A percentile compares a stretch with the other conserved stretches of the same genome.
phyloP scores from a whole-genome alignment of 106 monocot genomes.

The Platanthera zijinensis region DNA sequence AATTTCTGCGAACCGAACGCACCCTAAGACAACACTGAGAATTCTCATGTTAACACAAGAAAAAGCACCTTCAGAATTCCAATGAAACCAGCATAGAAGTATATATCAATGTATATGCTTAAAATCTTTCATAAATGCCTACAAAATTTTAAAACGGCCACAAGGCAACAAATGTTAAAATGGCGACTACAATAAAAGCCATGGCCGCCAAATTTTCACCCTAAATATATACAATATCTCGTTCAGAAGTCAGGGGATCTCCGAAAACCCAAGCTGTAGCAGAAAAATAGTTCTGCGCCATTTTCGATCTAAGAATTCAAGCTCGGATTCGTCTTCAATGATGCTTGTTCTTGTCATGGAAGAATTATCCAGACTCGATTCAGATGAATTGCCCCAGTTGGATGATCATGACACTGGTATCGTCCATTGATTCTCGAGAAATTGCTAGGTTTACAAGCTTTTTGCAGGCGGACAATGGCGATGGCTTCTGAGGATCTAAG shows the following conservation, averaged over 20 bases:
- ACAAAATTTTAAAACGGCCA: background rate
- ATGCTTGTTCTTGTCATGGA: background rate
- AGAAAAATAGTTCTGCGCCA: background rate
- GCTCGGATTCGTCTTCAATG: background rate
- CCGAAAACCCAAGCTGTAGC: background rate
- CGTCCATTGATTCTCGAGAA: conserved; percentile 46
- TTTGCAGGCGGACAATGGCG: conserved; percentile 46
- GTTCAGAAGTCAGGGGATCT: background rate
- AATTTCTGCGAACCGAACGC: too few relatives aligned
- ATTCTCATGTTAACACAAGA: too few relatives aligned
- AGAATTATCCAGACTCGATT: background rate
- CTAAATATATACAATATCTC: background rate
- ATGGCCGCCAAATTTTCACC: background rate
- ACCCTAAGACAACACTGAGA: too few relatives aligned
- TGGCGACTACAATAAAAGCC: background rate
- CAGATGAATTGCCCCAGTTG: conserved; percentile 34
- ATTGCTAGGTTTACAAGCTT: conserved; percentile 47
- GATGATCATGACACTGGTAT: conserved; percentile 66
- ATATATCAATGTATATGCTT: too few relatives aligned
- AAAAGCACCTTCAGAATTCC: too few relatives aligned
- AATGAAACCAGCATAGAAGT: too few relatives aligned
- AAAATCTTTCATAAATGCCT: too few relatives aligned
- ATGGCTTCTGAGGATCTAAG: conserved; percentile 14
- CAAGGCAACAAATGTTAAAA: background rate
- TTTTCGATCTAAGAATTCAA: background rate